Conservation (phyloP, 768 basidiomycete species). For the Tricholoma bakamatsutake region DNA sequence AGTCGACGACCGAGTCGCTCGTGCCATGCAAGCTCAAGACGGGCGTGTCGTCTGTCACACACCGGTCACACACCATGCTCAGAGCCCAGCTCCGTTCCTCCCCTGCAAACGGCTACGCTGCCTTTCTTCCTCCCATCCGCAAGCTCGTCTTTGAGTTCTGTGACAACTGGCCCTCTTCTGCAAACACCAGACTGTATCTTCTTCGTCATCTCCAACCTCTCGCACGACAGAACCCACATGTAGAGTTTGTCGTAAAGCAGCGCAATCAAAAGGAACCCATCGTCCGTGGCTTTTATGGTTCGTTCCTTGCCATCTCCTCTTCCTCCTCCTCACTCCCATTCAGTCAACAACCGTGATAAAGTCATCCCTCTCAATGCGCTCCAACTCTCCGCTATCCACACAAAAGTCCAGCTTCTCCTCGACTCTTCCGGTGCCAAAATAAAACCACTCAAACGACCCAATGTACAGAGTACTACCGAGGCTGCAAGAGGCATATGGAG, state of each 20-base stretch:
- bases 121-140: slow-evolving; percentile 72
- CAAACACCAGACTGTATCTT: slow-evolving; percentile 66
- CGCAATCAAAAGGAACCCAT: slow-evolving; percentile 73
- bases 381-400: slow-evolving; percentile 64
- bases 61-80: slow-evolving; percentile 25
- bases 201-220: slow-evolving; percentile 54
- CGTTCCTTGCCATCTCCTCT: too few relatives aligned
- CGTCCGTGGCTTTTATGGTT: slow-evolving; percentile 79
- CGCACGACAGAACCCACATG: slow-evolving; percentile 71
- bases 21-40: too few relatives aligned
- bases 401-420: slow-evolving; percentile 78
- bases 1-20: slow-evolving; percentile 61
- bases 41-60: background rate
- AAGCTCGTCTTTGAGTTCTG: slow-evolving; percentile 90
- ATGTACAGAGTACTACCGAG: slow-evolving; percentile 75
- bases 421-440: slow-evolving; percentile 88
- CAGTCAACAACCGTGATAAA: slow-evolving; percentile 81
- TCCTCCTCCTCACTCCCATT: slow-evolving; percentile 10
- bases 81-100: slow-evolving; percentile 44
- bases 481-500: slow-evolving; percentile 87
- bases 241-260: slow-evolving; percentile 80
- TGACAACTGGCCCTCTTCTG: slow-evolving; percentile 74
- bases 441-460: slow-evolving; percentile 66
- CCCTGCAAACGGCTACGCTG: slow-evolving; percentile 68
- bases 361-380: slow-evolving; percentile 76